phyloP scores from a whole-genome alignment of 2,329 filamentous ascomycete genomes.

The Anisogramma anomala region DNA sequence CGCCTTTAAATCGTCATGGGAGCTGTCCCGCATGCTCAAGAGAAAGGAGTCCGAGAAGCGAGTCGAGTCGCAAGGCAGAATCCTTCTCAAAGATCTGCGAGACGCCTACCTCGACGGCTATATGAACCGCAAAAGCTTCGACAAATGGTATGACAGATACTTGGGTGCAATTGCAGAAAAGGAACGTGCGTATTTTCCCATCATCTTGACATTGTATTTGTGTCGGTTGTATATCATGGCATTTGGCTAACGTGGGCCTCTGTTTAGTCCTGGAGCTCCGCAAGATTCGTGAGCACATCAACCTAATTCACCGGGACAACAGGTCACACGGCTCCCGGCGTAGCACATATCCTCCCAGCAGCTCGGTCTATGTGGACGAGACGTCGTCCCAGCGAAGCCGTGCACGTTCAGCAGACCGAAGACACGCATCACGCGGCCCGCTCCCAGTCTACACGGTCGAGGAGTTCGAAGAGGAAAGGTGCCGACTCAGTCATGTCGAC shows the following conservation, averaged over 20 bases:
- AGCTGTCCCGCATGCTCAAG: constrained; percentile 21
- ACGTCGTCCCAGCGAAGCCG: constrained; percentile 5
- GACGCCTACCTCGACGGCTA: constrained; percentile 15
- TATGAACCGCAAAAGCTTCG: constrained; percentile 17
- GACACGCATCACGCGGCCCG: neutral
- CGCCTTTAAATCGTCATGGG: constrained; percentile 21
- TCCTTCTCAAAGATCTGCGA: constrained; percentile 11
- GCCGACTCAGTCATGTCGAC: constrained; percentile 8
- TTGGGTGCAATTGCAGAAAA: constrained; percentile 20
- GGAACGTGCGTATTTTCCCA: constrained; percentile 16
- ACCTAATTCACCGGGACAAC: constrained; percentile 10
- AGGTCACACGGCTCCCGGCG: constrained; percentile 7
- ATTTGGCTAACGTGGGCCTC: neutral
- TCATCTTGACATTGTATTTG: neutral
- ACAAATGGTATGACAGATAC: constrained; percentile 21
- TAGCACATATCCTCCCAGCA: constrained; percentile 9
- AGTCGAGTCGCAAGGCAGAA: constrained; percentile 10
- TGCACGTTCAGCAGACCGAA: constrained; percentile 9
- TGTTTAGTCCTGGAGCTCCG: constrained; percentile 9
- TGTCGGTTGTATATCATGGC: neutral
- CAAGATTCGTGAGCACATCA: constrained; percentile 11
- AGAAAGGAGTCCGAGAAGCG: constrained; percentile 18
- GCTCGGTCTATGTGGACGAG: constrained; percentile 4
- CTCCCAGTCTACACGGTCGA: constrained; percentile 3
- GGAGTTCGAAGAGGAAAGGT: constrained; percentile 8